Conservation (phyloP, 768 basidiomycete species). For the Podaxis sp. region DNA sequence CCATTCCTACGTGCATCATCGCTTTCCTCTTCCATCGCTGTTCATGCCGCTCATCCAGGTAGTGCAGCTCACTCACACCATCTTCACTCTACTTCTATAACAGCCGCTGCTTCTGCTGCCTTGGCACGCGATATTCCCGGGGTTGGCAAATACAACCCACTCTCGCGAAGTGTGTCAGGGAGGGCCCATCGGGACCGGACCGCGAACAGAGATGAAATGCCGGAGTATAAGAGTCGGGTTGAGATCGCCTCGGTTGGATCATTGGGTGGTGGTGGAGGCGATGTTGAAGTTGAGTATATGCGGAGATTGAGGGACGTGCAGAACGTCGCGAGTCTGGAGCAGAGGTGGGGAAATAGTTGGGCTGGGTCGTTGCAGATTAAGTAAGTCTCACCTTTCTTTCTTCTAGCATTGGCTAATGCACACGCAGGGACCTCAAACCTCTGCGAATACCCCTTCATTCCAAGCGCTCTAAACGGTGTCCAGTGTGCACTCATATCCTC, state of each 20-base stretch:
- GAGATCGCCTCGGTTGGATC: constrained; percentile 58
- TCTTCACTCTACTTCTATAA: constrained; percentile 77
- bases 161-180: constrained; percentile 43
- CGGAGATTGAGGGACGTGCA: constrained; percentile 57
- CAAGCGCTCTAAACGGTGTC: constrained; percentile 95
- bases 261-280: constrained; percentile 58
- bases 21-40: constrained; percentile 61
- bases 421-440: constrained; percentile 77
- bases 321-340: constrained; percentile 70
- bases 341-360: constrained; percentile 85
- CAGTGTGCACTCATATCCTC: constrained; percentile 90
- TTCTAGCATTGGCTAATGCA: background rate
- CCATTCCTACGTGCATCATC: constrained; percentile 86
- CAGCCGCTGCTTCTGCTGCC: constrained; percentile 86
- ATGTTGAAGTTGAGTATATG: constrained; percentile 72
- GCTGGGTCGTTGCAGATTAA: constrained; percentile 57
- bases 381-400: constrained; percentile 41
- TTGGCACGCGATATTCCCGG: constrained; percentile 87
- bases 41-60: constrained; percentile 41
- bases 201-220: constrained; percentile 73
- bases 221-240: constrained; percentile 72
- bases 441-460: constrained; percentile 90
- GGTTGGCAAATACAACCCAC: constrained; percentile 74
- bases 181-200: constrained; percentile 62
- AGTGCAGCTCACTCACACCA: constrained; percentile 65